Percentiles rank a stretch among this genome's conserved stretches.
Evolutionary conservation across 768 basidiomycete genomes (phyloP).

Genomic region (Lentinula aciculospora): DNA sequence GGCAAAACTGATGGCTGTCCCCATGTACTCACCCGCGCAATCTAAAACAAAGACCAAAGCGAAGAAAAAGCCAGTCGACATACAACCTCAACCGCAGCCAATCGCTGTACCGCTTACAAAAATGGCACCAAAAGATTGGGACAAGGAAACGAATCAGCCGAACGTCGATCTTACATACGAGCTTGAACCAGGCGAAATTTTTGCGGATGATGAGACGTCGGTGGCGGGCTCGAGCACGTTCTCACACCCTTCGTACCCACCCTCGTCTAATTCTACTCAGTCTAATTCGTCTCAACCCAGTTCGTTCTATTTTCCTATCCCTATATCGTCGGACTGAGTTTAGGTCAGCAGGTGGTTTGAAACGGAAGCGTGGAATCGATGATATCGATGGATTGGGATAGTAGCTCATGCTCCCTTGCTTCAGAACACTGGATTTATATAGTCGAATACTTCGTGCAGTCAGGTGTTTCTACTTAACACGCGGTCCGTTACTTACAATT

Average conservation of each 20-base stretch:
- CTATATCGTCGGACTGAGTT: too few relatives aligned
- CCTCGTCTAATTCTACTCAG: not conserved
- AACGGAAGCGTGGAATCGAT: not conserved
- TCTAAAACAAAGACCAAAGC: not conserved
- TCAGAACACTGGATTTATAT: too few relatives aligned
- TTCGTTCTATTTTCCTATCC: not conserved
- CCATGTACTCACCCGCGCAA: not conserved
- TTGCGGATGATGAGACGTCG: not conserved
- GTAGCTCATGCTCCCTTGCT: too few relatives aligned
- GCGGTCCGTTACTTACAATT: too few relatives aligned
- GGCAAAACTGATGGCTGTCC: not conserved
- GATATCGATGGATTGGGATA: not conserved
- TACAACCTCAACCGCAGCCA: not conserved
- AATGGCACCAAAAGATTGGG: not conserved
- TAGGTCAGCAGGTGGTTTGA: not conserved
- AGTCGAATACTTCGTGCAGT: not conserved
- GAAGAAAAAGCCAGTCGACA: not conserved
- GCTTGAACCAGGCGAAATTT: not conserved
- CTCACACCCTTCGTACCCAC: not conserved
- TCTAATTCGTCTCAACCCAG: not conserved
- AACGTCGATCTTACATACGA: not conserved
- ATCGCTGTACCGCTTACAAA: not conserved
- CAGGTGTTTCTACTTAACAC: too few relatives aligned
- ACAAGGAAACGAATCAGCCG: not conserved
- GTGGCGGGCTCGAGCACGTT: not conserved